Evolutionary conservation across 495 filamentous ascomycete species (phyloP).

Genomic region (Alectoria sarmentosa): DNA sequence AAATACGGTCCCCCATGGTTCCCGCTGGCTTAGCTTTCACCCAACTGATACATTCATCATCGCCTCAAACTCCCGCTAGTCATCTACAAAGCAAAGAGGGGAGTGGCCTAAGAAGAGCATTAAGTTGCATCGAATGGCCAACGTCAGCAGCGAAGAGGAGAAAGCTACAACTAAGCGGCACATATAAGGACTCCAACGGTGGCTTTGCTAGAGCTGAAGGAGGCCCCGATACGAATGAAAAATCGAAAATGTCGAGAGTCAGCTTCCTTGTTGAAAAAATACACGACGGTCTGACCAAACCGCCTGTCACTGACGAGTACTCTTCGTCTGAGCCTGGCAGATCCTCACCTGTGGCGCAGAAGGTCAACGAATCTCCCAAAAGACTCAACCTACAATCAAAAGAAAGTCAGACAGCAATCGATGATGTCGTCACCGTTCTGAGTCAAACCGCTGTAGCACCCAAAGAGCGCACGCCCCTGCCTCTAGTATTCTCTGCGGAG

Average conservation of each 20-base stretch:
- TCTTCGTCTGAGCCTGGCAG: constrained; percentile 36
- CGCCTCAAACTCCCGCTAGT: constrained; percentile 50
- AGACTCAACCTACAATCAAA: background rate
- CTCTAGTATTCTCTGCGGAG: constrained; percentile 1
- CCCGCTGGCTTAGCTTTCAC: constrained; percentile 35
- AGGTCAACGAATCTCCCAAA: constrained; percentile 21
- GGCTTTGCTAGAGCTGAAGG: constrained; percentile 41
- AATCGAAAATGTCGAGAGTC: constrained; percentile 51
- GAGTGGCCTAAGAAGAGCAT: constrained; percentile 54
- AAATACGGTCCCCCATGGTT: constrained; percentile 32
- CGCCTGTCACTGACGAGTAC: constrained; percentile 22
- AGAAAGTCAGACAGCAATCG: constrained; percentile 11
- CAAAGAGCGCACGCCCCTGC: background rate
- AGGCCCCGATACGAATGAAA: constrained; percentile 42
- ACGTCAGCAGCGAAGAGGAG: constrained; percentile 49
- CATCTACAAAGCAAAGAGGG: constrained; percentile 37
- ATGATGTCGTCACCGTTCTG: constrained; percentile 16
- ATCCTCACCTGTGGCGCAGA: constrained; percentile 49
- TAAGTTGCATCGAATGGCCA: constrained; percentile 61
- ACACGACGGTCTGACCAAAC: constrained; percentile 50
- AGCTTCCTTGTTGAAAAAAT: constrained; percentile 60
- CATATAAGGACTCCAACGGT: constrained; percentile 29
- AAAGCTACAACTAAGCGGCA: constrained; percentile 31
- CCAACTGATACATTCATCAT: constrained; percentile 60
- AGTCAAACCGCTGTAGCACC: constrained; percentile 16